Evolutionary conservation across 257 asterid genomes (phyloP), one percentile per base, ranked within the genome.

Genomic region (Przewalskia tangutica): DNA sequence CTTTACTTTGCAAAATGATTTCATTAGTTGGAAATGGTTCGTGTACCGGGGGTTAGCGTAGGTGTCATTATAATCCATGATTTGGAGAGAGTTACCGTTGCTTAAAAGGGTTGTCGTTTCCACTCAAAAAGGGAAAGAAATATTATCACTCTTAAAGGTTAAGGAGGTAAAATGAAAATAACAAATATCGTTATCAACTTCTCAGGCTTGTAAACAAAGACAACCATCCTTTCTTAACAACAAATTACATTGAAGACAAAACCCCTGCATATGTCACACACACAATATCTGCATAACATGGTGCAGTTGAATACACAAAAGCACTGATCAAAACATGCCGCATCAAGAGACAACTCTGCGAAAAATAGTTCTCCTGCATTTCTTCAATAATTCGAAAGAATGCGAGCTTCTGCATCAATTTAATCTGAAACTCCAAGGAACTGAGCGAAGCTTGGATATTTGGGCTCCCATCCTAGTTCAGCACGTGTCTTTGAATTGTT

Each of bases 381-480:
- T 18, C 62, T 73, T 48, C 40, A 20, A 48, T 44, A 70, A 10
- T 44, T 70, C 5, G 3, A 73, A 73, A 48, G 18, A 46, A 73
- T 73, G 60, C 20, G 44, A 73, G 44, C 14, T 23, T 20, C 20
- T 48, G 79, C 60, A 48, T 44, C 60, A 23, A 7, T 50, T 65
- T 81, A 65, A 20, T 81, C 78, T 81, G 83, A 91, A 83, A 84
- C 87, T 81, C 91, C 94, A 16, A 95, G 95, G 86, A 95, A 95
- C 81, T 89, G 89, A 13, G 93, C 90, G 63, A 95, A 95, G 91
- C 97, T 92, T 48, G 89, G 88, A 86, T 92, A 95, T 81, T 90
- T 91, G 10, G 97, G 98, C 86, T 91, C 94, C 99, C 99, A 95
- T 60, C 89, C 91, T 80, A 95, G 81, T 70, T 93, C 94, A 23